Conservation (phyloP, 805 yeast species). For the Torulaspora microellipsoides region DNA sequence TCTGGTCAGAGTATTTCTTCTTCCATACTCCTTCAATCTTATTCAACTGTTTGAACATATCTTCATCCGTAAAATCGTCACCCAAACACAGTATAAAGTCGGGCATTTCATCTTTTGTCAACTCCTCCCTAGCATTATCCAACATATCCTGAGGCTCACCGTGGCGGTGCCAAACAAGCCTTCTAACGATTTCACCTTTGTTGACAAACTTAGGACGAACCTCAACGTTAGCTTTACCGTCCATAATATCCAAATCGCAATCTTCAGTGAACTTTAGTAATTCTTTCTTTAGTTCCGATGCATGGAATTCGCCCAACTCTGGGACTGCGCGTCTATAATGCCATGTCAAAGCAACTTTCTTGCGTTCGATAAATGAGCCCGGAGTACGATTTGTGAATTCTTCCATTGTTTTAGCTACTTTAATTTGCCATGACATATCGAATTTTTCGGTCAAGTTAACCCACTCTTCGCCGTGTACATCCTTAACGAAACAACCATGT, state of each 20-base stretch:
- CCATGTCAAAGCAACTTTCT: conserved; percentile 96
- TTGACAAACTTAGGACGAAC: conserved; percentile 94
- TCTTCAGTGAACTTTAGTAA: conserved; percentile 56
- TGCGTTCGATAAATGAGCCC: conserved; percentile 79
- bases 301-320: conserved; percentile 84
- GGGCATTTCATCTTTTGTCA: conserved; percentile 49
- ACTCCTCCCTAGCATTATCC: conserved; percentile 29
- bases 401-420: conserved; percentile 68
- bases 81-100: conserved; percentile 89
- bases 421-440: conserved; percentile 94
- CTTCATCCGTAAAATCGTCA: conserved; percentile 96
- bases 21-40: conserved; percentile 47
- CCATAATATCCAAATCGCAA: conserved; percentile 90
- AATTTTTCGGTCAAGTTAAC: conserved; percentile 71
- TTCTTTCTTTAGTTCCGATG: conserved; percentile 63
- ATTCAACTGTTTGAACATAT: conserved; percentile 82
- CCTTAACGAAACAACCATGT: conserved; percentile 93
- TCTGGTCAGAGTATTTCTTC: conserved; percentile 36
- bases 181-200: conserved; percentile 92
- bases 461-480: conserved; percentile 66
- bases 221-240: conserved; percentile 95
- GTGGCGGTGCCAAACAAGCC: conserved; percentile 63
- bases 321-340: conserved; percentile 95
- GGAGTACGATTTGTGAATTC: conserved; percentile 84
- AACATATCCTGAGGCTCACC: conserved; percentile 48